Base-by-base conservation (phyloP, 2,329 filamentous ascomycete species). In the Monosporascus sp. region DNA sequence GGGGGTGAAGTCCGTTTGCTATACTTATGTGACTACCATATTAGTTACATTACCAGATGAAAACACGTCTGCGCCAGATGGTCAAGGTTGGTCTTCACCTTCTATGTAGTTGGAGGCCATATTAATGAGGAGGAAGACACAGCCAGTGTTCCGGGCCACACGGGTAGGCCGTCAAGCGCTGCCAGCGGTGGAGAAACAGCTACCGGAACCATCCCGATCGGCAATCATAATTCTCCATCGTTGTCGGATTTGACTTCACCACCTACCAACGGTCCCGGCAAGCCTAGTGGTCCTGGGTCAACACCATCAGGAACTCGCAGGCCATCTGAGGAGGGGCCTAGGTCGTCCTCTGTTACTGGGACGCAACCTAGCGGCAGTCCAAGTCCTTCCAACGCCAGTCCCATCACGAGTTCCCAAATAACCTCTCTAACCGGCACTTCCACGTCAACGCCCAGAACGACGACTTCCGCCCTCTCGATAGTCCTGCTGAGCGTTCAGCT, bases 21-120 rank as follows among this genome's bases (percentile, higher is more conserved):
- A 56, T 37, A 59, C 57, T 1, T 61, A 61, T 35, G 56, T 58
- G 44, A 61, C 56, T n/a, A 61, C 58, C 8, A 50, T 60, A 7
- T 20, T 55, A 17, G 51, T 48, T 7, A 53, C 54, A 1, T 24
- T 52, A 36, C 36, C 14, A 11, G 35, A 38, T 18, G 22, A 41
- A 48, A 35, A 52, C 27, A 25, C 37, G 9, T 39, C 37, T 7
- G 38, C 45, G 2, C 41, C 45, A n/a, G 41, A 35, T 8, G 50
- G 18, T 31, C 45, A 24, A 44, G n/a, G 27, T 36, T 25, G 31
- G 20, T 20, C 9, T 20, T 17, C n/a, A 36, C 35, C 3, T 5
- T 3, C 25, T 20, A 36, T 9, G 8, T 8, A 18, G 11, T 25
- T 9, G 14, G n/a, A 37, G 15, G 17, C 18, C 11, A 35, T 35